Base-by-base conservation (phyloP, 345 rosid genomes). In the Populus davidiana region DNA sequence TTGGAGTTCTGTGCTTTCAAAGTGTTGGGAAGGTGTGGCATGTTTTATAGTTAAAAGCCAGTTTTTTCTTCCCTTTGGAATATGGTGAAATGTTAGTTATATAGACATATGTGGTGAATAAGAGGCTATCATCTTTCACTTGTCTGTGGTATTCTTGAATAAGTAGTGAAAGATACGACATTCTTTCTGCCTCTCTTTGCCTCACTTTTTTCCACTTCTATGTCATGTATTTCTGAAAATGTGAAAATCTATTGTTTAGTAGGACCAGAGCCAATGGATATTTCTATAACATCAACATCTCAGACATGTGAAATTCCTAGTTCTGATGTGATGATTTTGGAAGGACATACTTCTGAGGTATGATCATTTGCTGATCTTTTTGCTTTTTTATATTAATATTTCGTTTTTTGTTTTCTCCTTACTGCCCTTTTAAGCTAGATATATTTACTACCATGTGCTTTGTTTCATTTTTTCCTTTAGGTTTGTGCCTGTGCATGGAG, bases 401-500 rank as follows among this genome's bases (percentile, higher is more conserved):
- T 56, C 47, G 35, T 31, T 78, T 47, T 72, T 74, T 75, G 35
- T 72, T 75, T 38, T 36, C 8, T 13, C 23, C 49, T 12, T 63
- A 47, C 35, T 49, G 39, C n/a, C 38, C n/a, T 39, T 29, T 68
- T 52, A 29, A 56, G 68, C 39, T 36, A 68, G 38, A 23, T 38
- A 18, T 41, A 43, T 68, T 5, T 39, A n/a, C 54, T 39, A 39
- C 14, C 20, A 65, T 64, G 61, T 35, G 21, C 33, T 77, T 29
- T 43, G 5, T 70, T 33, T 75, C 38, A 71, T 75, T 71, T 56
- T 50, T 69, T 50, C 52, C 69, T 83, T 29, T 83, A 96, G 98
- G 98, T 96, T 84, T 94, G 99, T 82, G 97, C 97, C 35, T 92
- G 99, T 77, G 98, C 99, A 67, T 96, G 98, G 99, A 91, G 97